phyloP scores from a whole-genome alignment of 1,284 basidiomycete species.

The Fomitiporia mediterranea region DNA sequence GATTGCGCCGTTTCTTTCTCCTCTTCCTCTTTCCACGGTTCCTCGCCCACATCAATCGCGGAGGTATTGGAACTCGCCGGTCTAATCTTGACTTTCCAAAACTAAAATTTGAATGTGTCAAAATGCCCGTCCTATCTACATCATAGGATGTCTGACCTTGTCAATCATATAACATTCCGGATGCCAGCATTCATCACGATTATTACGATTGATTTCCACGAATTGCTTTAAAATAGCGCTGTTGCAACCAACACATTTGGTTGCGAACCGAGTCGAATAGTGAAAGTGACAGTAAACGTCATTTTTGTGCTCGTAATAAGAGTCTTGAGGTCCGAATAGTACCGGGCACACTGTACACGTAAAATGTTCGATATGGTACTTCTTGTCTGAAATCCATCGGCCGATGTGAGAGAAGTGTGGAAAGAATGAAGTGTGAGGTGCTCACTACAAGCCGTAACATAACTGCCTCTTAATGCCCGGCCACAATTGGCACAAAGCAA shows the following conservation, averaged over 20 bases:
- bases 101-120: constrained; percentile 44
- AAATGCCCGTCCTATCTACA: no score
- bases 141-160: constrained; percentile 75
- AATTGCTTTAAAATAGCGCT: constrained; percentile 99
- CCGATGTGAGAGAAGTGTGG: constrained; percentile 22
- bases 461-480: constrained; percentile 91
- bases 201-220: constrained; percentile 98
- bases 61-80: constrained; percentile 50
- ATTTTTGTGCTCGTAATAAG: constrained; percentile 97
- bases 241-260: constrained; percentile 96
- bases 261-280: constrained; percentile 97
- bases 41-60: constrained; percentile 54
- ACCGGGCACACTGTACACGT: constrained; percentile 96
- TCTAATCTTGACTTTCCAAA: constrained; percentile 98
- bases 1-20: constrained; percentile 73
- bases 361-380: constrained; percentile 99
- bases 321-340: constrained; percentile 96
- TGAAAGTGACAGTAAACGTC: constrained; percentile 98
- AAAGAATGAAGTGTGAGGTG: constrained; percentile 28
- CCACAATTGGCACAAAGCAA: constrained; percentile 97
- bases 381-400: constrained; percentile 66
- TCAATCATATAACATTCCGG: constrained; percentile 99
- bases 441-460: constrained; percentile 98
- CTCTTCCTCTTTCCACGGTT: constrained; percentile 69
- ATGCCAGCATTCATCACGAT: constrained; percentile 99